Evolutionary conservation across 306 rosid species (phyloP), one percentile per base, ranked within the genome.

Genomic region (Mimosa bimucronata): DNA sequence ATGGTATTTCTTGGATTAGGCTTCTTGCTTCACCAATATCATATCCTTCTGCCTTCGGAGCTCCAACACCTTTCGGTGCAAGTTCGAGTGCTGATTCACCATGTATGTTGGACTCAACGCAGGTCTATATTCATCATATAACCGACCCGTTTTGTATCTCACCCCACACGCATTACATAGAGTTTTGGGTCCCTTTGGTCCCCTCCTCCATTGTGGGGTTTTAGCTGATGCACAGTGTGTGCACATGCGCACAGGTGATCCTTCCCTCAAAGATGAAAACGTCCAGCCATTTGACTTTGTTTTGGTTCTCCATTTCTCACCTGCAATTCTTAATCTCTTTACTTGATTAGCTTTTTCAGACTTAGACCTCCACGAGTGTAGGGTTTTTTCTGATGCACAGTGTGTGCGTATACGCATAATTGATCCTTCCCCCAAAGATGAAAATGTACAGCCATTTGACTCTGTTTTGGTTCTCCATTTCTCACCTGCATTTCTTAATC

Each of bases 1-100:
- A 34, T 34, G 38, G 38, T 60, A 62, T 12, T 78, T 77, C 19
- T 60, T 79, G 9, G 38, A 34, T 34, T 34, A 34, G 38, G 74
- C 11, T 1, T 40, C 83, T 2, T 81, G 87, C 66, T 75, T 45
- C 48, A 11, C 38, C 72, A 66, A 41, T 62, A 0, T 4, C 57
- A 83, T 18, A 70, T 92, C 91, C 74, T 87, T 90, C 89, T 92
- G 92, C 9, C 94, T 88, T 38, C 94, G 89, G 50, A 92, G 91
- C 80, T 92, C 97, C 79, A 92, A 15, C 9, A 92, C 97, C 62
- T 92, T 92, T 15, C 97, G 90, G 84, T 92, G 97, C 3, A 94
- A 92, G 84, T 92, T 92, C 3, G 97, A 92, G 85, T 92, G 97
- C 76, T 87, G 89, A 8, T 89, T 88, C 73, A 87, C 80, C 66